A percentile compares a stretch with the other conserved stretches of the same genome.
These are phyloP conservation scores for Coemansia asiatica DNA, from an alignment of 192 early-diverging fungal species.

Conservation along the genomic window DNA sequence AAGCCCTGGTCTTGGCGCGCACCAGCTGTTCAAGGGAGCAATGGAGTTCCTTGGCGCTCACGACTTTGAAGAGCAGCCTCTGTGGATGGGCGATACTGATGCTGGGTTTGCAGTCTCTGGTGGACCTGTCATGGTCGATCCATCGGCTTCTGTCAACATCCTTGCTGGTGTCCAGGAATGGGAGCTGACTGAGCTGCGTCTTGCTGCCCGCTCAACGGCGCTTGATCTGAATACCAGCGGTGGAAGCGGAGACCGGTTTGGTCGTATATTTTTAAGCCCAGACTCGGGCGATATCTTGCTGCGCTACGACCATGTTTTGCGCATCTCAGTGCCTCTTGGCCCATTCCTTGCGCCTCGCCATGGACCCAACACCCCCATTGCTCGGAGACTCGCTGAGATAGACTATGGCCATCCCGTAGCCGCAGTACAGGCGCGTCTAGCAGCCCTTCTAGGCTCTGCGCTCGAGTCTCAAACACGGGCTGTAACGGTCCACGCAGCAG, in stretches of 20 bases:
- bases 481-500: conserved; percentile 50
- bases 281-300: neutral
- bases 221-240: conserved; percentile 27
- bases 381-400: conserved; percentile 24
- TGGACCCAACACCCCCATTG: conserved; percentile 8
- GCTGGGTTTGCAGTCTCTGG: conserved; percentile 61
- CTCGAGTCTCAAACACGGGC: conserved; percentile 23
- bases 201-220: conserved; percentile 30
- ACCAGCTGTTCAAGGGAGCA: conserved; percentile 82
- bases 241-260: conserved; percentile 16
- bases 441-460: conserved; percentile 24
- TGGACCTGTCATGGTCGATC: conserved; percentile 85
- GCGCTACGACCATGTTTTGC: conserved; percentile 49
- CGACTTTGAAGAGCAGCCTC: conserved; percentile 38
- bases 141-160: conserved; percentile 80
- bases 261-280: conserved; percentile 25
- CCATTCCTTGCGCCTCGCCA: conserved; percentile 22
- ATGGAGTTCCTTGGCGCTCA: conserved; percentile 74
- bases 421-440: conserved; percentile 23
- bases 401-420: conserved; percentile 29
- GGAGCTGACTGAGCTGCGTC: conserved; percentile 63
- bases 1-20: conserved; percentile 55
- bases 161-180: conserved; percentile 67
- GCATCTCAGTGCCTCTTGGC: conserved; percentile 27
- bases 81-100: conserved; percentile 21